Base-by-base conservation (phyloP, 805 yeast genomes). In the Schwanniomyces occidentalis region DNA sequence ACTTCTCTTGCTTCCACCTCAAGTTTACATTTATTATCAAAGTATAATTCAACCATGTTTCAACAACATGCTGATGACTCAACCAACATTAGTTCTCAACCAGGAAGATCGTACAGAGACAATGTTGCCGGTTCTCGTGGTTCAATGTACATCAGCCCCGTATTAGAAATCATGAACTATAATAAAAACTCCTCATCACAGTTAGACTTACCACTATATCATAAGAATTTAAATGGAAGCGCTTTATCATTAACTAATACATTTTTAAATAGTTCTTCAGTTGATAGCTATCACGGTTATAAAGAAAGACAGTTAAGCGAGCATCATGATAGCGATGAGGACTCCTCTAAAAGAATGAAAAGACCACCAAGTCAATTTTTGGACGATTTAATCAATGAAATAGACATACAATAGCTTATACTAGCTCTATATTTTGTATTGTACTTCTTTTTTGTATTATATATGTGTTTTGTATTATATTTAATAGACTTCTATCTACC, bases 61-160 rank as follows among this genome's bases (percentile, higher is more conserved):
- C 40, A 37, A 16, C 38, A 36, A 14, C 22, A 27, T 13, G 21
- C 20, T 7, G 49, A 44, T n/a, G 34, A 30, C 24, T 27, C 48
- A 5, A 29, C 34, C 25, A 26, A 34, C 16, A 42, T 41, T 10
- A 13, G 10, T n/a, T 12, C 32, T 6, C 39, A 38, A n/a, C 59
- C 41, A 21, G 66, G 65, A 9, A 42, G 59, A 12, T n/a, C 61
- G 5, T 63, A 62, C 35, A 44, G 58, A 16, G 56, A 59, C 40
- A 53, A 56, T 27, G 41, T 47, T 23, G 38, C 40, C 22, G 42
- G 40, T 27, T 53, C 61, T 14, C 50, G 78, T 40, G 55, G 58
- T 8, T 73, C 79, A 4, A 60, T 76, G 72, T 74, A 73, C 39
- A 61, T 76, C 13, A 73, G 79, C 16, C 82, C 82, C 2, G 73